These are phyloP conservation scores for Inonotus obliquus DNA, from an alignment of 1,284 basidiomycete genomes.

Conservation along the genomic window DNA sequence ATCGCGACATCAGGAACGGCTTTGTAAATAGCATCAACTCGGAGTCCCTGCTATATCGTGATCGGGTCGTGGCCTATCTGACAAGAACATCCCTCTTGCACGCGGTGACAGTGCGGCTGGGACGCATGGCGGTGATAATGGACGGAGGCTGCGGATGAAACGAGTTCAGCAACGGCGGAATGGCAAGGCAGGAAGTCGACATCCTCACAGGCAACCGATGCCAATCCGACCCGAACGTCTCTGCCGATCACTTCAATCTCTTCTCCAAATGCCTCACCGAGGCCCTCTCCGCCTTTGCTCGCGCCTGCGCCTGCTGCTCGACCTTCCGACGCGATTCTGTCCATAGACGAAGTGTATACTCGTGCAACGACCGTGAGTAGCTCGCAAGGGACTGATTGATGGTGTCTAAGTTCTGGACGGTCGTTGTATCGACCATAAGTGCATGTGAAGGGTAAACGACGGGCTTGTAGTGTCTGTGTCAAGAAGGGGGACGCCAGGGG, in stretches of 20 bases:
- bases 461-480: not conserved
- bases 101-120: not conserved
- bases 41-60: not conserved
- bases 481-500: not conserved
- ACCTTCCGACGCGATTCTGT: slow-evolving; percentile 56
- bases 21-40: too few species aligned
- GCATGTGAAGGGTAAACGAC: not conserved
- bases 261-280: slow-evolving; percentile 19
- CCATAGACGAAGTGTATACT: slow-evolving; percentile 65
- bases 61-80: not conserved
- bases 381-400: slow-evolving; percentile 12
- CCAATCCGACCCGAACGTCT: not conserved
- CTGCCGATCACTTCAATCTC: slow-evolving; percentile 6
- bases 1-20: too few species aligned
- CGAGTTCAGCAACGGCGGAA: not conserved
- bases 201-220: not conserved
- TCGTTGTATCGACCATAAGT: slow-evolving; percentile 3
- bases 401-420: not conserved
- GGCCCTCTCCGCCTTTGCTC: slow-evolving; percentile 7
- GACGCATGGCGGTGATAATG: not conserved
- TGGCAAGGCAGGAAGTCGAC: not conserved
- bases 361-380: slow-evolving; percentile 60
- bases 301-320: slow-evolving; percentile 43
- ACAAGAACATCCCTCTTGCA: not conserved
- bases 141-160: not conserved